These are phyloP conservation scores for Pascua sp. DNA, from an alignment of 1,284 basidiomycete species.

Conservation along the genomic window DNA sequence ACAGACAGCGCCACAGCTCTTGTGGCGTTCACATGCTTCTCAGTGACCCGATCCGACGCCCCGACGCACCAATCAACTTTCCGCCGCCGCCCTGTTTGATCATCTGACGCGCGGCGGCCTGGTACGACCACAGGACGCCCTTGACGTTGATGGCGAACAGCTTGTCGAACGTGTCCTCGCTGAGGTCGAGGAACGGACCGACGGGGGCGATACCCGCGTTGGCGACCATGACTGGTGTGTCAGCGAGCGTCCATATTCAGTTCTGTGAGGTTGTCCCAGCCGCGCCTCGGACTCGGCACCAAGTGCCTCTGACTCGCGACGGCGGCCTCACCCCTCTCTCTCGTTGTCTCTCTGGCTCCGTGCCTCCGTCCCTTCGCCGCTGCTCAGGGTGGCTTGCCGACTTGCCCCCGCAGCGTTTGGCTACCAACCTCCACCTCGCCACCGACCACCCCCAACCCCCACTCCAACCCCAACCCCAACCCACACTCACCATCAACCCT, in stretches of 20 bases:
- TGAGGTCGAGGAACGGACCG: constrained; percentile 43
- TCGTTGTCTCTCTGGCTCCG: neutral
- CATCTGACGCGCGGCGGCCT: constrained; percentile 53
- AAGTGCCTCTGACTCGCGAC: neutral
- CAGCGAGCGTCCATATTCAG: neutral
- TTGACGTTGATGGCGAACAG: constrained; percentile 44
- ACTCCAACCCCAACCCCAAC: neutral
- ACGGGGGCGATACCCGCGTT: constrained; percentile 51
- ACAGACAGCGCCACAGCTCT: no score
- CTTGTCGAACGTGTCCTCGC: constrained; percentile 37
- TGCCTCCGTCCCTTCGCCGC: no score
- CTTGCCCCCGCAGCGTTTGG: no score
- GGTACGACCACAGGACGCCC: constrained; percentile 49
- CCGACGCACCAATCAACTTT: constrained; percentile 41
- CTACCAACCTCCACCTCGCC: no score
- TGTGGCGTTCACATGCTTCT: no score
- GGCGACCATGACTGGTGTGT: constrained; percentile 43
- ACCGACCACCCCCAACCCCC: no score
- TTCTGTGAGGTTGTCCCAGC: neutral
- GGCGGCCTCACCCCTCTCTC: neutral
- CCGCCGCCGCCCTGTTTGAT: constrained; percentile 52
- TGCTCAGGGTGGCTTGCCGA: no score
- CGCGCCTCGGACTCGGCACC: neutral
- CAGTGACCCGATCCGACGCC: neutral
- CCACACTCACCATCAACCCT: constrained; percentile 33